Evolutionary conservation across 2,329 filamentous ascomycete genomes (phyloP), one percentile per base, ranked within the genome.

Genomic region (Neofusicoccum umdonicola): DNA sequence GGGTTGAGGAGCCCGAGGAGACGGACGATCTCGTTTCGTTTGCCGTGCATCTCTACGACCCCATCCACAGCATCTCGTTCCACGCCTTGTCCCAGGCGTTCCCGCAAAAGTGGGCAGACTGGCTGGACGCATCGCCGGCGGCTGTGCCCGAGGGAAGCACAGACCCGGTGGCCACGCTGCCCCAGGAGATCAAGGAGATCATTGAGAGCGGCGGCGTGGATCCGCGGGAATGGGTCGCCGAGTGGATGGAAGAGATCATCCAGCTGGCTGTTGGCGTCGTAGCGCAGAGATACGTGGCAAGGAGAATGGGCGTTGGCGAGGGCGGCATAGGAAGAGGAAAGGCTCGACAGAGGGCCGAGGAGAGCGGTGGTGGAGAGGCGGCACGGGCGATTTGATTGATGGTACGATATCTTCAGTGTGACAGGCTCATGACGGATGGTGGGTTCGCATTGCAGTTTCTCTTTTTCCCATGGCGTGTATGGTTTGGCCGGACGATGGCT

Each of bases 221-320:
- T 73, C 95, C 95, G 0, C 85, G 95, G 65, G 95, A 99, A 77
- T 99, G 95, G 95, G 91, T 97, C 42, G 90, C 93, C 3, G 95
- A 98, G 78, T 99, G 95, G 95, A 85, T 99, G 52, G 94, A 98
- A 80, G 94, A 98, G 80, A 81, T 88, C 0, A 83, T 99, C 37
- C 87, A 83, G 45, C 81, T 98, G 56, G 86, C 88, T 3, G 86
- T 96, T 0, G 94, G 95, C 17, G 82, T 97, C 7, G 89, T 98
- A 3, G 95, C 95, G 2, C 95, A 99, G 83, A 85, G 93, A 68
- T 99, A 99, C 75, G 95, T 99, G 19, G 94, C 95, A 4, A 87
- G 91, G 67, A 84, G 95, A 64, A 99, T 99, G 95, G 94, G 95
- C 12, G 94, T 99, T 9, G 94, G 94, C 12, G 92, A 96, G 77